Conservation (phyloP, 139 green algal genomes). For the Tetradesmus obliquus region DNA sequence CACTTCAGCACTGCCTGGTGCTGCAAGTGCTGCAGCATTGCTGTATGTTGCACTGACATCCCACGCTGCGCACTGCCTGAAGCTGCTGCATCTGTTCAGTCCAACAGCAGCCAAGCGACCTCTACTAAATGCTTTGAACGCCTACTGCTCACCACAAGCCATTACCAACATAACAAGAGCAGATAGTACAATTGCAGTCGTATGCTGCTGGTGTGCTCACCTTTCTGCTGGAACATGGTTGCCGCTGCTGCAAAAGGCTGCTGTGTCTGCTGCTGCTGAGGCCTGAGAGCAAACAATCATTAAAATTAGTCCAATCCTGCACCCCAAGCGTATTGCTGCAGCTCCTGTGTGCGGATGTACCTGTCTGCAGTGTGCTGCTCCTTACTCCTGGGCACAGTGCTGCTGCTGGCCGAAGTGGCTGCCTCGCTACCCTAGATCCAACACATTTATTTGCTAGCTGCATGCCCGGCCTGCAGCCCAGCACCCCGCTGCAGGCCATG, state of each 20-base stretch:
- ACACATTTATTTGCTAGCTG: neutral
- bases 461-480: constrained; percentile 41
- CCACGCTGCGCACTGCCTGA: neutral
- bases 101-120: no score
- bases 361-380: constrained; percentile 36
- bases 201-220: constrained; percentile 23
- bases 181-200: no score
- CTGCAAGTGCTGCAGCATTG: neutral
- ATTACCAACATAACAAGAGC: no score
- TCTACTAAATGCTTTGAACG: no score
- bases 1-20: neutral
- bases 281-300: neutral
- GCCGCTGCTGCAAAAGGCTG: constrained; percentile 27
- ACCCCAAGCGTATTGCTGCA: neutral
- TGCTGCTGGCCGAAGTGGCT: constrained; percentile 33
- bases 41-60: neutral
- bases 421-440: constrained; percentile 31
- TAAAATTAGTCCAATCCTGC: neutral
- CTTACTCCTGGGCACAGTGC: constrained; percentile 18
- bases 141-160: no score
- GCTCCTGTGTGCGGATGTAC: neutral
- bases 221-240: constrained; percentile 12
- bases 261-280: constrained; percentile 39
- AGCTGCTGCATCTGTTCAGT: neutral
- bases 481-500: constrained; percentile 39